Evolutionary conservation across 176 grass and related monocot genomes (phyloP), one percentile per base, ranked within the genome.

Genomic region (Avena eriantha): DNA sequence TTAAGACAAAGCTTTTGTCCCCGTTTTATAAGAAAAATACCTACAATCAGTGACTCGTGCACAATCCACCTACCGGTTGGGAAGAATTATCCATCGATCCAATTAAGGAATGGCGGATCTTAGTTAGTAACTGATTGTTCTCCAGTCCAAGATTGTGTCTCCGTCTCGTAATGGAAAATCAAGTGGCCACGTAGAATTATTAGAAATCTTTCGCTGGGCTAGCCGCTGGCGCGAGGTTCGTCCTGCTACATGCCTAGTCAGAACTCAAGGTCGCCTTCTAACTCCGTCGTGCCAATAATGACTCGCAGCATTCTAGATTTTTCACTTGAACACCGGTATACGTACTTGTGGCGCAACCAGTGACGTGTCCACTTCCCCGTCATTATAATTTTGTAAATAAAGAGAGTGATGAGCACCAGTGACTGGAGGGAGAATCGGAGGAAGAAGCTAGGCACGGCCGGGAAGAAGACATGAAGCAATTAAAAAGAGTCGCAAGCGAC

Each of bases 81-180:
- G 18, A 59, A 59, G 10, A 60, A 79, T 29, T 29, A 41, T 24
- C n/a, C 39, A 48, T 47, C 6, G 31, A 57, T 29, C 46, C n/a
- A 64, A 46, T 21, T 17, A 5, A 86, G 46, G 50, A 47, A 46
- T 36, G 21, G 53, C 39, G 22, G 78, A 74, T 75, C 22, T 35
- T 12, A 18, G 10, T 3, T 29, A 29, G 29, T 21, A 86, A 68
- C 47, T 8, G 66, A 83, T 9, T 22, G 12, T 69, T 77, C 22
- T 77, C 73, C 12, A 31, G 75, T 89, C 87, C 65, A 88, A 89
- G 75, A 89, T 84, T 84, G 76, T 83, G 76, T 49, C 43, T 49
- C 71, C n/a, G 12, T 74, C 9, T 24, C 15, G n/a, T 24, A 15
- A 23, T 47, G 22, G n/a, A 14, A 73, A 4, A 47, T 48, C 11